Evolutionary conservation across 2,329 filamentous ascomycete genomes (phyloP), one percentile per base, ranked within the genome.

Genomic region (Aspergillus unguis): DNA sequence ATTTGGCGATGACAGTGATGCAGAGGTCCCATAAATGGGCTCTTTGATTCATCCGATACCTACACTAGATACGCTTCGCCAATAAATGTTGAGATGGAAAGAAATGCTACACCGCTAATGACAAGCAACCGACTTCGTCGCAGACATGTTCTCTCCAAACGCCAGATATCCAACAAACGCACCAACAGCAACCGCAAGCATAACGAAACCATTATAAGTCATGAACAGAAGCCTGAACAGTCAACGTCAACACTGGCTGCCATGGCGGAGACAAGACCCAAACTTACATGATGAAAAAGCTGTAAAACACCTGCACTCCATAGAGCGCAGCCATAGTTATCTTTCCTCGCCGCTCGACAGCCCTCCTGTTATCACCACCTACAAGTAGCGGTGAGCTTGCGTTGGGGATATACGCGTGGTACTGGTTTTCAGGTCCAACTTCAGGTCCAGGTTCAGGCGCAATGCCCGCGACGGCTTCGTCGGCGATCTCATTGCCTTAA

Each of bases 161-260:
- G 87, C 64, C 55, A 96, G 69, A 68, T 95, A 96, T 40, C 94
- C 94, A 41, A 95, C 72, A 60, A 95, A 95, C 0, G 92, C 92
- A 11, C 94, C 94, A 7, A 95, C 77, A 0, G 88, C 88, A 11
- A 97, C 92, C 3, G 92, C 83, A 60, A 95, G 74, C 94, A 99
- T 99, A 62, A 99, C 85, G 86, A 89, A 95, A 52, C 94, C 94
- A 66, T 99, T 99, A 76, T 99, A 99, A n/a, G 94, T 99, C 94
- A 99, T 99, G 75, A 99, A 99, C 25, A 99, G 76, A 56, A 99
- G 80, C 94, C 92, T 97, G 37, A 26, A 23, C 52, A 28, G 53
- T 31, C 33, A 43, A 37, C 33, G 4, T 41, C 17, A 17, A 17
- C 17, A 17, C 17, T 17, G n/a, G 52, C n/a, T 52, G 44, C 35